Evolutionary conservation across 73 alveolate species (phyloP).

Genomic region (Blepharisma japonicum): DNA sequence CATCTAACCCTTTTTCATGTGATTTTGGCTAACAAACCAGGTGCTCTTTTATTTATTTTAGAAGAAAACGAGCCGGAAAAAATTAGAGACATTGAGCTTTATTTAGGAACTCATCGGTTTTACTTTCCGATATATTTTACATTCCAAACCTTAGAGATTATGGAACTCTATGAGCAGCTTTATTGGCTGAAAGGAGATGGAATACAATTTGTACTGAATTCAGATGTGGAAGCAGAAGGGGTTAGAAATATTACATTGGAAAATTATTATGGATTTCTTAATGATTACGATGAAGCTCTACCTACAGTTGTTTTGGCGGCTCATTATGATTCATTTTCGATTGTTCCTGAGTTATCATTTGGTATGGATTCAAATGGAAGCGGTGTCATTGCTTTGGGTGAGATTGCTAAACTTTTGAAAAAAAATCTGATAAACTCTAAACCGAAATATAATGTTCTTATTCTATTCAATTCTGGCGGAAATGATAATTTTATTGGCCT

Average conservation of each 20-base stretch:
- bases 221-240: not conserved
- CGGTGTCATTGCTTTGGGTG: conserved; percentile 57
- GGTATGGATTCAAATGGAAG: conserved; percentile 65
- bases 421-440: conserved; percentile 35
- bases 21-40: not conserved
- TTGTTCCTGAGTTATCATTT: conserved; percentile 51
- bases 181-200: not conserved
- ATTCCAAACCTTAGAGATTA: not conserved
- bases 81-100: not conserved
- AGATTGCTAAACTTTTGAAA: conserved; percentile 48
- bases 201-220: not conserved
- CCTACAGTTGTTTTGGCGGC: conserved; percentile 61
- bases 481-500: conserved; percentile 61
- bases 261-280: conserved; percentile 62
- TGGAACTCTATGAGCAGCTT: not conserved
- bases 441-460: conserved; percentile 60
- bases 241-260: conserved; percentile 38
- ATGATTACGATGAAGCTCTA: conserved; percentile 42
- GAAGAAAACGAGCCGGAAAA: not conserved
- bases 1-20: not conserved
- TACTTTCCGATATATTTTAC: not conserved
- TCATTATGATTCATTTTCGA: conserved; percentile 56
- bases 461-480: conserved; percentile 56
- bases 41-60: not conserved
- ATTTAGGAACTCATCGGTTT: not conserved